These are phyloP conservation scores for Kluyveromyces marxianus DNA, from an alignment of 1,139 yeast species.

Conservation along the genomic window DNA sequence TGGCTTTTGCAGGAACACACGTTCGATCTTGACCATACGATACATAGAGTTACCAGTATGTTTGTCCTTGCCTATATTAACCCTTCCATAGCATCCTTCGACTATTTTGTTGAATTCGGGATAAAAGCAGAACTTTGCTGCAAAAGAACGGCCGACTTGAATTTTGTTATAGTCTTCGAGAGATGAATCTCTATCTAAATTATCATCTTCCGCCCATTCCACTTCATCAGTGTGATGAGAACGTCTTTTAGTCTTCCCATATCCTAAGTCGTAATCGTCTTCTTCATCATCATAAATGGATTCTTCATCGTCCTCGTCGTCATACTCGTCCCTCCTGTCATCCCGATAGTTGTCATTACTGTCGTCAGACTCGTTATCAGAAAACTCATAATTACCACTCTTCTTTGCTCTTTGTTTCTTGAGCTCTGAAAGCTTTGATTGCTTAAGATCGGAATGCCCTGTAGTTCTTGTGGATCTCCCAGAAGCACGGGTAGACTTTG, in stretches of 20 bases:
- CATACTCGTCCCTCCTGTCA: constrained; percentile 28
- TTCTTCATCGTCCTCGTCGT: constrained; percentile 33
- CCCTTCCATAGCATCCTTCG: constrained; percentile 70
- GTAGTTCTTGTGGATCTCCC: constrained; percentile 27
- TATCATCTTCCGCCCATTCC: constrained; percentile 38
- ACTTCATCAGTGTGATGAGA: constrained; percentile 23
- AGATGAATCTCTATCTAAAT: constrained; percentile 36
- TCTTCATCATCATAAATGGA: constrained; percentile 37
- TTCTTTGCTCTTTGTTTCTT: constrained; percentile 77
- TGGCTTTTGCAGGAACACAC: constrained; percentile 50
- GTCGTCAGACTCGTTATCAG: constrained; percentile 36
- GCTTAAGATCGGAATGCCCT: constrained; percentile 35
- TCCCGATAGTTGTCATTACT: constrained; percentile 29
- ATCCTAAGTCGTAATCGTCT: constrained; percentile 30
- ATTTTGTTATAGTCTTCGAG: constrained; percentile 59
- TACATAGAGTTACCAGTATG: constrained; percentile 61
- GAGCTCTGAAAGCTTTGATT: constrained; percentile 68
- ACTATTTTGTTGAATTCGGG: constrained; percentile 68
- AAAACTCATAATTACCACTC: constrained; percentile 32
- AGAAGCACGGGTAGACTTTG: constrained; percentile 31
- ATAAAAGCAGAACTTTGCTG: constrained; percentile 71
- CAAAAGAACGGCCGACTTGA: constrained; percentile 68
- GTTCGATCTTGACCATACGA: constrained; percentile 76
- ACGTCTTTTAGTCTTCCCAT: background rate
- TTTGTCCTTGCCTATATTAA: constrained; percentile 67